Percentiles rank a stretch among this genome's conserved stretches.
phyloP scores from a whole-genome alignment of 2,329 filamentous ascomycete genomes.

The Calycina marina region DNA sequence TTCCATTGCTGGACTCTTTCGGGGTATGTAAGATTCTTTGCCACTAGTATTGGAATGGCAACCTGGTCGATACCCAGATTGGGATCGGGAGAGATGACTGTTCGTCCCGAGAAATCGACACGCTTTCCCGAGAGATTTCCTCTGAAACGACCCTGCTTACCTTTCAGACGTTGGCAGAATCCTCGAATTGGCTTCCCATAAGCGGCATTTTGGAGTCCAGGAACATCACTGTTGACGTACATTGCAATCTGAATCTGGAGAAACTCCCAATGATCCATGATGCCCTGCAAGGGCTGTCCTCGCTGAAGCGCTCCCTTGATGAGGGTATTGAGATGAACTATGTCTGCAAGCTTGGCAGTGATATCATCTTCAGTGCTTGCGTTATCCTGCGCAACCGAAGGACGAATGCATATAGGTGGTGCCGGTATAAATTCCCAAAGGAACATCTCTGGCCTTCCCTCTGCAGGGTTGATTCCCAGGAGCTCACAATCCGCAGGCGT shows the following conservation, averaged over 20 bases:
- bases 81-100: constrained; percentile 93
- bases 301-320: constrained; percentile 72
- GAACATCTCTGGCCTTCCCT: constrained; percentile 89
- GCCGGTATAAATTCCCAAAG: constrained; percentile 94
- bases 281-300: constrained; percentile 71
- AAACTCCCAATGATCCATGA: constrained; percentile 98
- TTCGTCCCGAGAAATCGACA: constrained; percentile 94
- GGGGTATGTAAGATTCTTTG: constrained; percentile 90
- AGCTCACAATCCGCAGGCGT: constrained; percentile 78
- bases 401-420: constrained; percentile 84
- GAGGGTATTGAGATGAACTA: constrained; percentile 80
- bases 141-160: constrained; percentile 93
- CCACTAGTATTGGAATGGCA: constrained; percentile 80
- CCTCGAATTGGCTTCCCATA: constrained; percentile 82
- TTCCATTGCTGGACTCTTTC: constrained; percentile 79
- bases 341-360: constrained; percentile 92
- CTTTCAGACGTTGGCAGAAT: constrained; percentile 89
- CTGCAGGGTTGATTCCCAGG: constrained; percentile 71
- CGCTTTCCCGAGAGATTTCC: constrained; percentile 96
- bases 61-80: constrained; percentile 91
- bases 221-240: constrained; percentile 95
- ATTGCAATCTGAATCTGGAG: constrained; percentile 89
- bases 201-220: constrained; percentile 77
- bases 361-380: constrained; percentile 94
- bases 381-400: constrained; percentile 83